Conservation (phyloP, 2,329 filamentous ascomycete genomes). For the Didymella exigua region DNA sequence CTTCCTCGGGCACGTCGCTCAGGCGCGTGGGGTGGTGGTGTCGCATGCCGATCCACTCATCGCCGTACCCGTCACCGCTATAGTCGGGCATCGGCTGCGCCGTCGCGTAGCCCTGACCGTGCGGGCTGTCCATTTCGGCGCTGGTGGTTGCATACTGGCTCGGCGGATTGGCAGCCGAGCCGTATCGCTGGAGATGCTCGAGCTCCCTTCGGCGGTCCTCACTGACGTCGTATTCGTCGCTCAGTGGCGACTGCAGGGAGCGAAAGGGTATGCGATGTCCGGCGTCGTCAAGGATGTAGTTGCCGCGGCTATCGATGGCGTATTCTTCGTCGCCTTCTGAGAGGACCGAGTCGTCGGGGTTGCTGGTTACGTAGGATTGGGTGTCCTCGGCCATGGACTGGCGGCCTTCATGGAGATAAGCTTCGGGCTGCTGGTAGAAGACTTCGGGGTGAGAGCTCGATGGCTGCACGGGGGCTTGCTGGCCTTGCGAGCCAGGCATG, state of each 20-base stretch:
- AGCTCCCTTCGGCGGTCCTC: slow-evolving; percentile 57
- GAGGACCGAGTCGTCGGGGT: slow-evolving; percentile 33
- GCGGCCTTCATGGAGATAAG: slow-evolving; percentile 42
- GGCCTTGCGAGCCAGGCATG: slow-evolving; percentile 28
- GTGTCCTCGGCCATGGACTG: slow-evolving; percentile 41
- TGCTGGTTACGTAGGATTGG: slow-evolving; percentile 45
- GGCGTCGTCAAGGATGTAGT: slow-evolving; percentile 44
- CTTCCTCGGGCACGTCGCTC: slow-evolving; percentile 50
- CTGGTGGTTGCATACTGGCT: slow-evolving; percentile 36
- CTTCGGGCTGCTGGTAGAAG: slow-evolving; percentile 48
- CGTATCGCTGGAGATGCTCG: slow-evolving; percentile 55
- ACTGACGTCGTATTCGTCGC: slow-evolving; percentile 62
- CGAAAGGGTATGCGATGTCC: slow-evolving; percentile 46
- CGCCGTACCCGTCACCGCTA: slow-evolving; percentile 46
- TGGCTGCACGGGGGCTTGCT: slow-evolving; percentile 28
- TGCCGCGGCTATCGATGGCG: slow-evolving; percentile 45
- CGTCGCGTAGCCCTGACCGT: slow-evolving; percentile 27
- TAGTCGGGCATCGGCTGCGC: slow-evolving; percentile 36
- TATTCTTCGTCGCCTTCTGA: slow-evolving; percentile 48
- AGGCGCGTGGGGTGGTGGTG: slow-evolving; percentile 49
- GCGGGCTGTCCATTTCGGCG: slow-evolving; percentile 21
- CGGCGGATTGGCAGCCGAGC: slow-evolving; percentile 41
- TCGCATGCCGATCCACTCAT: slow-evolving; percentile 46
- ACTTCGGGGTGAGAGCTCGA: slow-evolving; percentile 43
- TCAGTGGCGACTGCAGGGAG: slow-evolving; percentile 39